A percentile compares a stretch with the other conserved stretches of the same genome.
Evolutionary conservation across 1,284 basidiomycete species (phyloP).

Genomic region (Malassezia obtusa): DNA sequence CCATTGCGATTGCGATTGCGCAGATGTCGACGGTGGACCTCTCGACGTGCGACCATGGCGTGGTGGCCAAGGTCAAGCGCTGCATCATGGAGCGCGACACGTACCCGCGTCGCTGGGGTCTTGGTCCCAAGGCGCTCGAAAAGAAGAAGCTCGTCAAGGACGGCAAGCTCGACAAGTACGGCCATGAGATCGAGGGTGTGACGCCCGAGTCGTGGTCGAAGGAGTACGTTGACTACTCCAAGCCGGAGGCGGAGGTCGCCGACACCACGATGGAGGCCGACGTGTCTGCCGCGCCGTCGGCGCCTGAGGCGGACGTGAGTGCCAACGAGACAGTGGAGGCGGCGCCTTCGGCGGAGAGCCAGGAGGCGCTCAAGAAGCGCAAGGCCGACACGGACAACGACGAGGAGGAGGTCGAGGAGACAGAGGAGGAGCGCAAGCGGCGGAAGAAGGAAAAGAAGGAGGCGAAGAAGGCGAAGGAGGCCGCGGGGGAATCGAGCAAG

Average conservation of each 20-base stretch:
- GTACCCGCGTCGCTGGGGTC: conserved; percentile 94
- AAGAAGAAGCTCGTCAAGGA: conserved; percentile 77
- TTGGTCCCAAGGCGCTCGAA: conserved; percentile 88
- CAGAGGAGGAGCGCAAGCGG: conserved; percentile 44
- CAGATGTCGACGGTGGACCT: conserved; percentile 94
- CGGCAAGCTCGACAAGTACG: conserved; percentile 90
- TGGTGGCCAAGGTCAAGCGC: conserved; percentile 97
- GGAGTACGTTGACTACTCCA: conserved; percentile 81
- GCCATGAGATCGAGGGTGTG: conserved; percentile 77
- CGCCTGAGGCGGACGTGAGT: conserved; percentile 20
- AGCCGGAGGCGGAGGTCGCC: conserved; percentile 37
- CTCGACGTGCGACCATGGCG: conserved; percentile 94
- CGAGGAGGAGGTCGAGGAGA: conserved; percentile 24
- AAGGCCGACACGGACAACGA: conserved; percentile 19
- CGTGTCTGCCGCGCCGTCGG: conserved; percentile 38
- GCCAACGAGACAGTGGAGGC: conserved; percentile 17
- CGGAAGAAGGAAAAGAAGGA: conserved; percentile 48
- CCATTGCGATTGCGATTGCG: conserved; percentile 74
- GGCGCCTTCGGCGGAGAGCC: conserved; percentile 25
- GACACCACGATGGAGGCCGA: conserved; percentile 25
- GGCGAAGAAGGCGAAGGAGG: conserved; percentile 40
- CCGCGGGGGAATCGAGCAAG: conserved; percentile 27
- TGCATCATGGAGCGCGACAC: conserved; percentile 99
- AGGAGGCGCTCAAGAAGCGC: conserved; percentile 32
- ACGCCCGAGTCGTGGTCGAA: conserved; percentile 85